Evolutionary conservation across 345 rosid genomes (phyloP).

Genomic region (Eucalyptus marginata): DNA sequence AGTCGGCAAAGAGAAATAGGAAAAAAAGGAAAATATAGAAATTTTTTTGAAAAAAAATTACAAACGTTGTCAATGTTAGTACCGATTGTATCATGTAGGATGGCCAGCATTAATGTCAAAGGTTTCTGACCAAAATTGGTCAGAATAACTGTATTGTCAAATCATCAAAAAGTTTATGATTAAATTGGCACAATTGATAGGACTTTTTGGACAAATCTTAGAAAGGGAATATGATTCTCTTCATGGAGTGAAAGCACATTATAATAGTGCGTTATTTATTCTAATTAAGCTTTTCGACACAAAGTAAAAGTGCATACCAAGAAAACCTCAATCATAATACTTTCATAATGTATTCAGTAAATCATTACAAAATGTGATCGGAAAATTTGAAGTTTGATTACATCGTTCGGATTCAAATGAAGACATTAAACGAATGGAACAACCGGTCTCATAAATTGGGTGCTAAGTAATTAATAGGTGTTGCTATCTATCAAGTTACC

Average conservation of each 20-base stretch:
- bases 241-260: background rate
- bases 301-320: background rate
- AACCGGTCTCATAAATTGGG: background rate
- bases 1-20: accelerated
- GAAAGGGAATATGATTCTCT: background rate
- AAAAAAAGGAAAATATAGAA: accelerated
- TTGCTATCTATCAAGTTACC: background rate
- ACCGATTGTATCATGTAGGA: accelerated
- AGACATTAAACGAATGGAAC: background rate
- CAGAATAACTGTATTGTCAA: accelerated
- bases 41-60: accelerated
- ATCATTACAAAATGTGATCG: background rate
- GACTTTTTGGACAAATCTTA: background rate
- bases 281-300: background rate
- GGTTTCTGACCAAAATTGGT: accelerated
- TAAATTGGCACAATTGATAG: background rate
- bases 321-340: background rate
- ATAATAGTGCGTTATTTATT: background rate
- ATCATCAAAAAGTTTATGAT: background rate
- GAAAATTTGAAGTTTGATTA: background rate
- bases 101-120: accelerated
- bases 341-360: background rate
- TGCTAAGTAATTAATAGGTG: background rate
- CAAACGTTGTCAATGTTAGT: accelerated
- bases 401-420: background rate